These are phyloP conservation scores for Melampsora abietis-canadensis DNA, from an alignment of 1,284 basidiomycete genomes.

Conservation along the genomic window DNA sequence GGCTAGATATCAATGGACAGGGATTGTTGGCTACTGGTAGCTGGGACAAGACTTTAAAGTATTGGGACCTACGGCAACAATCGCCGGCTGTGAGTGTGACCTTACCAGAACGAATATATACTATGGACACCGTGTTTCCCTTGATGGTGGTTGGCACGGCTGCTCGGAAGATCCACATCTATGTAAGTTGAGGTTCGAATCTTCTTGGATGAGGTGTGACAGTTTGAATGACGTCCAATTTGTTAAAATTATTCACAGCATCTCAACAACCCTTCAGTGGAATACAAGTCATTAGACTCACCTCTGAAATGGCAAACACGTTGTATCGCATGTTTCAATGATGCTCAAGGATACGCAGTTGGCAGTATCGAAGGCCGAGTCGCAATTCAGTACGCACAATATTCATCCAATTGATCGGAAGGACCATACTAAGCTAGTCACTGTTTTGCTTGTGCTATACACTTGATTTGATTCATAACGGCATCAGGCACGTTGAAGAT, in stretches of 20 bases:
- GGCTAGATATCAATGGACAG: conserved; percentile 65
- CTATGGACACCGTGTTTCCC: conserved; percentile 76
- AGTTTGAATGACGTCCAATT: conserved; percentile 4
- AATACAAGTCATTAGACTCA: conserved; percentile 59
- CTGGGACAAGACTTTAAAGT: conserved; percentile 92
- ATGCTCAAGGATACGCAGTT: conserved; percentile 76
- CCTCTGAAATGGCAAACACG: conserved; percentile 94
- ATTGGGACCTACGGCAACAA: conserved; percentile 79
- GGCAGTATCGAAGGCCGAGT: conserved; percentile 94
- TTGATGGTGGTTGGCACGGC: conserved; percentile 94
- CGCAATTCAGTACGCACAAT: conserved; percentile 76
- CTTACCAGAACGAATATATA: conserved; percentile 84
- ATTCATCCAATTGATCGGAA: too few species aligned
- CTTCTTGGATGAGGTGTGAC: conserved; percentile 63
- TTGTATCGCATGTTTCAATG: conserved; percentile 78
- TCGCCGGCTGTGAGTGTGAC: conserved; percentile 71
- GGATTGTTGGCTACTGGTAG: conserved; percentile 78
- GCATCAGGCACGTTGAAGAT: conserved; percentile 70
- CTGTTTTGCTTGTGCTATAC: not conserved
- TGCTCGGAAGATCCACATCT: conserved; percentile 78
- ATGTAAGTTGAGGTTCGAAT: conserved; percentile 55
- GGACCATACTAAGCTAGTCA: too few species aligned
- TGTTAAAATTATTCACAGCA: not conserved
- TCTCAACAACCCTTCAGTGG: conserved; percentile 58
- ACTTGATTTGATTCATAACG: conserved; percentile 13